These are phyloP conservation scores for Cladophialophora immunda DNA, from an alignment of 2,329 filamentous ascomycete genomes.

Conservation along the genomic window DNA sequence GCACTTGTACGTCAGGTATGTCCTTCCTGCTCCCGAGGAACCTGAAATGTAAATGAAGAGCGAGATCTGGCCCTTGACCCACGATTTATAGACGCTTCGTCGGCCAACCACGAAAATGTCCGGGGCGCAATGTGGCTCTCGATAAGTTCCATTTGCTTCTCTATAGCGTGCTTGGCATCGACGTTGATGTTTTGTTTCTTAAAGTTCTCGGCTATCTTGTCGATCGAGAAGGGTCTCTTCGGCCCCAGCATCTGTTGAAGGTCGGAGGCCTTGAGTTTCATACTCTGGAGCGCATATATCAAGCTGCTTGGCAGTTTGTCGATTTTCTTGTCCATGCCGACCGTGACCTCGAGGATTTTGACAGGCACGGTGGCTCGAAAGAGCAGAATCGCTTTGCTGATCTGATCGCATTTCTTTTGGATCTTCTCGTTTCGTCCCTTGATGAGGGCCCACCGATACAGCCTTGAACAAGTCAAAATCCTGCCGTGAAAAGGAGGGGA, in stretches of 20 bases:
- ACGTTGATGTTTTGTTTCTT: too few species aligned
- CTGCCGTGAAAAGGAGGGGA: too few species aligned
- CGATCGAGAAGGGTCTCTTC: too few species aligned
- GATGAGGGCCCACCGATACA: not conserved
- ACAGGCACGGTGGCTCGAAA: not conserved
- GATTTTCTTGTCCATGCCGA: not conserved
- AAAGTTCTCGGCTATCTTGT: too few species aligned
- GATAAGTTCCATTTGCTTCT: too few species aligned
- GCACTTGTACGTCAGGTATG: not conserved
- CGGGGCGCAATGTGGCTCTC: not conserved
- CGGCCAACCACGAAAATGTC: not conserved
- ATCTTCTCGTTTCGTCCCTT: constrained; percentile 6
- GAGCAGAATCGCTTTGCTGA: not conserved
- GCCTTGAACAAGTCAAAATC: too few species aligned
- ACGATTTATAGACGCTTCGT: constrained; percentile 1
- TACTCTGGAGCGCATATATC: too few species aligned
- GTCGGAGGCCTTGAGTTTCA: too few species aligned
- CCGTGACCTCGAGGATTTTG: constrained; percentile 2
- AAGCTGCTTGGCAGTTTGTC: not conserved
- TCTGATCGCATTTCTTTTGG: not conserved
- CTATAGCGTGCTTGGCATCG: too few species aligned
- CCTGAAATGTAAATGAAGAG: constrained; percentile 4
- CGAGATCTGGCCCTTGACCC: not conserved
- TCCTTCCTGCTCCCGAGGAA: constrained; percentile 1
- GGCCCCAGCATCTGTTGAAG: too few species aligned